Evolutionary conservation across 306 rosid species (phyloP).

Genomic region (Vigna mungo): DNA sequence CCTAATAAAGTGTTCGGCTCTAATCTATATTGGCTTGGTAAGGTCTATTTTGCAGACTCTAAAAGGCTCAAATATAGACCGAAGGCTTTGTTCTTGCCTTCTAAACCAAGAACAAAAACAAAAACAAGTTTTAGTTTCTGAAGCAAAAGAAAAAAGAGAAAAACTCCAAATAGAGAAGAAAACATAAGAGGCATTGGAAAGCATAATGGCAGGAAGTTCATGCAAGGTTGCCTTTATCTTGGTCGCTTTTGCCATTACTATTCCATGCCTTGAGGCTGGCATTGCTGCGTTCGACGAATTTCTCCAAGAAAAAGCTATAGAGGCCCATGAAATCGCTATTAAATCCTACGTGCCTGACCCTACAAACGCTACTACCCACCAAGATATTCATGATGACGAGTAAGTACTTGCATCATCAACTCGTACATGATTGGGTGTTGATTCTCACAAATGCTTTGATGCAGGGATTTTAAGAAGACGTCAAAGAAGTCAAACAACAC

Average conservation of each 20-base stretch:
- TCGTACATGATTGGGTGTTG: neutral
- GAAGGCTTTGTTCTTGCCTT: slow-evolving; percentile 44
- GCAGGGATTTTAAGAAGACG: slow-evolving; percentile 44
- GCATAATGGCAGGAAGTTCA: slow-evolving; percentile 47
- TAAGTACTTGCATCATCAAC: slow-evolving; percentile 32
- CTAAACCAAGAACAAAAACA: slow-evolving; percentile 7
- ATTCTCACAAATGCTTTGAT: neutral
- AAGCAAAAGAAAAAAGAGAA: neutral
- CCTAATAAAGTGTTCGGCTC: slow-evolving; percentile 28
- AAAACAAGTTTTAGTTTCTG: neutral
- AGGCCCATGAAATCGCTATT: slow-evolving; percentile 54
- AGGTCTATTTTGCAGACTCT: slow-evolving; percentile 36
- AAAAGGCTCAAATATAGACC: neutral
- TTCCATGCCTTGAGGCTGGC: slow-evolving; percentile 66
- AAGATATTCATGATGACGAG: slow-evolving; percentile 56
- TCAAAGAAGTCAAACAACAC: slow-evolving; percentile 43
- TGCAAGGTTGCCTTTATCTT: slow-evolving; percentile 45
- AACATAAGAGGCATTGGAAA: neutral
- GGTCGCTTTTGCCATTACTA: slow-evolving; percentile 49
- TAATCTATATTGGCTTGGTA: slow-evolving; percentile 38
- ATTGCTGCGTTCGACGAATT: slow-evolving; percentile 54
- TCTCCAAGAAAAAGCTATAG: slow-evolving; percentile 39
- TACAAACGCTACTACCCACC: slow-evolving; percentile 44
- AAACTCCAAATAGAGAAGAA: neutral
- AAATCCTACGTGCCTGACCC: slow-evolving; percentile 65